Evolutionary conservation across 129 eudicot genomes (phyloP).

Genomic region (Saussurea involucrata): DNA sequence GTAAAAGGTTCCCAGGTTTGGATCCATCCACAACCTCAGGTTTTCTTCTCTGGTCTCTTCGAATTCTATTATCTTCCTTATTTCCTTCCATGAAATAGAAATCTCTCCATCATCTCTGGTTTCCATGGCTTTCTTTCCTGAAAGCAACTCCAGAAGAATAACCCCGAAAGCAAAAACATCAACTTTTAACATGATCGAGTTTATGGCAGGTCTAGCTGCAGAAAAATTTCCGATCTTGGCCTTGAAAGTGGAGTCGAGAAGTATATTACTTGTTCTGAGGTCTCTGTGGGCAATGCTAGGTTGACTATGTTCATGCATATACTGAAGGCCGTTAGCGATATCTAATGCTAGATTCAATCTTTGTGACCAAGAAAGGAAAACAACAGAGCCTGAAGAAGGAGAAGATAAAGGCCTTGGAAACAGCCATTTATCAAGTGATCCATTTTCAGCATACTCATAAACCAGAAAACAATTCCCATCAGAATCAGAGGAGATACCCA

Average conservation of each 20-base stretch:
- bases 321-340: conserved; percentile 72
- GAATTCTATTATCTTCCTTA: conserved; percentile 47
- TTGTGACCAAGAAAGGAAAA: conserved; percentile 54
- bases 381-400: conserved; percentile 22
- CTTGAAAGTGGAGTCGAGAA: conserved; percentile 66
- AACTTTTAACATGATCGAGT: conserved; percentile 47
- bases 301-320: conserved; percentile 79
- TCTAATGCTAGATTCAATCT: conserved; percentile 58
- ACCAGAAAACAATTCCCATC: conserved; percentile 53
- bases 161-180: conserved; percentile 71
- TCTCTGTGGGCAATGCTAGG: conserved; percentile 75
- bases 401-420: conserved; percentile 35
- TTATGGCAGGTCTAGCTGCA: conserved; percentile 47
- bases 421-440: conserved; percentile 65
- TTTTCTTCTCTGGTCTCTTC: conserved; percentile 51
- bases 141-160: conserved; percentile 64
- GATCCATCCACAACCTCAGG: conserved; percentile 68
- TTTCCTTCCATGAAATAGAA: conserved; percentile 63
- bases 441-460: conserved; percentile 74
- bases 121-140: conserved; percentile 71
- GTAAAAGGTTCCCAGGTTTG: conserved; percentile 41
- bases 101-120: conserved; percentile 55
- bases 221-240: conserved; percentile 71
- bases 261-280: conserved; percentile 63
- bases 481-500: conserved; percentile 56